Base-by-base conservation (phyloP, 2,329 filamentous ascomycete species). In the Arachnomyces sp. region DNA sequence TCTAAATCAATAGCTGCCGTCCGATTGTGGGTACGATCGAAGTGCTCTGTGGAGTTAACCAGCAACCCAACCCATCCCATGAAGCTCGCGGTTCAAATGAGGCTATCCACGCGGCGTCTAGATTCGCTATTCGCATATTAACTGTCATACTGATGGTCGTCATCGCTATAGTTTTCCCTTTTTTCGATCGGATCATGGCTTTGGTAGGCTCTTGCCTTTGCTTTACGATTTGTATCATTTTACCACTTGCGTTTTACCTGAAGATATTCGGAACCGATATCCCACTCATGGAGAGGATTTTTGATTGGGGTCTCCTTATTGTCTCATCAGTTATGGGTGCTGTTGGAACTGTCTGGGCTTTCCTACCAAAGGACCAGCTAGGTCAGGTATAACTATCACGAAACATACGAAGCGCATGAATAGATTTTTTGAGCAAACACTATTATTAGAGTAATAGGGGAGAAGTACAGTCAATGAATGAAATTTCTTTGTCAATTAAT, bases 171-270 rank as follows among this genome's bases (percentile, higher is more conserved):
- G 50, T 82, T 2, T 77, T 83, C 55, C 88, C 89, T 1, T 77
- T 79, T 0, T 95, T 95, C 55, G 88, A 95, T 59, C 81, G 82
- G 38, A 89, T 95, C 56, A 94, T 94, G 81, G 84, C 85, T 3
- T 81, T 95, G 46, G 80, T 96, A 67, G 90, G 92, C 9, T 86
- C 84, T 30, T 84, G 88, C 3, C 74, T 95, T 12, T 95, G 90
- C 66, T 95, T 95, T 53, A 86, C 86, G 13, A 93, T 96, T 49
- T 96, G 90, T 64, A 81, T 96, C 49, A 88, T 94, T 62, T 71
- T 98, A 37, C 92, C 90, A 1, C 69, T 95, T 25, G 75, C 81
- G 3, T 96, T 98, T 58, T 88, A 96, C 56, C 67, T 96, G 42
- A 94, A 89, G 65, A 78, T 96, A 1, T 96, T 94, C 59, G 79